A percentile compares a stretch with the other conserved stretches of the same genome.
phyloP scores from a whole-genome alignment of 768 basidiomycete genomes.

The Crucibulum laeve region DNA sequence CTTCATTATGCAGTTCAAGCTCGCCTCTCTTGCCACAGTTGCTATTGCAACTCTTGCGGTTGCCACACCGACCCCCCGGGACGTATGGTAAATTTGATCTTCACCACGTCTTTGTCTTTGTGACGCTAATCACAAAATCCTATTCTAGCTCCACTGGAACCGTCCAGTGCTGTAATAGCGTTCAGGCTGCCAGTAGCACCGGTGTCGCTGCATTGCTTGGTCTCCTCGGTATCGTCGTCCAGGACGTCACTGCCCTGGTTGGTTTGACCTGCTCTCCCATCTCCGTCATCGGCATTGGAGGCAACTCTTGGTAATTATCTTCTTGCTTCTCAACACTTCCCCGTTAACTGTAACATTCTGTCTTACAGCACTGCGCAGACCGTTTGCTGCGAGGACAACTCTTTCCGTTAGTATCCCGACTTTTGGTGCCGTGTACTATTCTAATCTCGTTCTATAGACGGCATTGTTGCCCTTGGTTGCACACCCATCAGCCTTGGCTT shows the following conservation, averaged over 20 bases:
- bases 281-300: slow-evolving; percentile 10
- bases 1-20: not conserved
- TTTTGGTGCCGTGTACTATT: not conserved
- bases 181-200: not conserved
- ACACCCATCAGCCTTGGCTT: not conserved
- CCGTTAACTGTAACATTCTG: not conserved
- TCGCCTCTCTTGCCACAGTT: not conserved
- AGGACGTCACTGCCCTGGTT: slow-evolving; percentile 9
- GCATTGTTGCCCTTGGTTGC: not conserved
- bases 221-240: not conserved
- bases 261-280: slow-evolving; percentile 16
- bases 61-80: not conserved
- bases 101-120: no score
- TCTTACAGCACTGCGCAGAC: slow-evolving; percentile 10
- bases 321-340: not conserved
- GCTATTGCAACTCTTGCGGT: not conserved
- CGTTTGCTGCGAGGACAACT: not conserved
- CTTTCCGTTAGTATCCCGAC: not conserved
- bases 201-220: not conserved
- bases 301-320: slow-evolving; percentile 8
- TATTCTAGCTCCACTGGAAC: not conserved
- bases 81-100: no score
- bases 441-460: no score
- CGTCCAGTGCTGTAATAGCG: not conserved
- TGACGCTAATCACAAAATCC: no score